Percentiles rank a stretch among this genome's conserved stretches.
Conservation (phyloP, 805 yeast genomes). For the Myxozyma monticola region DNA sequence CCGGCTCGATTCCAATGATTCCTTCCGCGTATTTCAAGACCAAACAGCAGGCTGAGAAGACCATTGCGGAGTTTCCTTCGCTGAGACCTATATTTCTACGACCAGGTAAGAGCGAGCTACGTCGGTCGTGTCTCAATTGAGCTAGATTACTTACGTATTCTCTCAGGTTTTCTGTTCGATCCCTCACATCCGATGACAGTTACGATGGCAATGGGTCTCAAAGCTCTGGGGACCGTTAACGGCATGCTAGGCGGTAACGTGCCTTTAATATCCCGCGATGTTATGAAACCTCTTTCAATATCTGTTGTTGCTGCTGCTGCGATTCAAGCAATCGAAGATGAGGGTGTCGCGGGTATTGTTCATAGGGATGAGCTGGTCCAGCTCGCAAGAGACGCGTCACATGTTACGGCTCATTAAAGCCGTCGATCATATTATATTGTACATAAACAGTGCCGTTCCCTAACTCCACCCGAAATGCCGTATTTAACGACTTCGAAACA, state of each 20-base stretch:
- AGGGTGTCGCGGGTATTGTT: slow-evolving; percentile 17
- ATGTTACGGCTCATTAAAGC: background rate
- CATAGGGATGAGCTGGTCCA: slow-evolving; percentile 5
- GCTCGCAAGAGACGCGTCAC: slow-evolving; percentile 16
- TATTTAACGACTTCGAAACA: background rate
- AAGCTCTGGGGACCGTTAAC: slow-evolving; percentile 17
- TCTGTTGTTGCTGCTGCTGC: slow-evolving; percentile 30
- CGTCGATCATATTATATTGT: background rate
- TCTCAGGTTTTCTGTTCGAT: slow-evolving; percentile 25
- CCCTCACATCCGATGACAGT: slow-evolving; percentile 21
- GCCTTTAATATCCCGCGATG: slow-evolving; percentile 18
- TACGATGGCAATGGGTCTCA: slow-evolving; percentile 19
- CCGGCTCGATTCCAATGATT: slow-evolving; percentile 23
- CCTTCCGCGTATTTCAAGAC: slow-evolving; percentile 21
- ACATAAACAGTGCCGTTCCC: no score
- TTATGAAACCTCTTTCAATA: slow-evolving; percentile 19
- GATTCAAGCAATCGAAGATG: slow-evolving; percentile 22
- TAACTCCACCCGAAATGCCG: no score
- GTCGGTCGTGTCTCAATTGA: no score
- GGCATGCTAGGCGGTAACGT: slow-evolving; percentile 21
- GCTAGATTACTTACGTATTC: background rate
- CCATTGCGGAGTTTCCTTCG: slow-evolving; percentile 8
- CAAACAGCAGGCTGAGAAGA: slow-evolving; percentile 22
- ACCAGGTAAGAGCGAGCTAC: slow-evolving; percentile 9
- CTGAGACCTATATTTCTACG: slow-evolving; percentile 24